Conservation (phyloP, 768 basidiomycete genomes). For the Pleurotus platypus region DNA sequence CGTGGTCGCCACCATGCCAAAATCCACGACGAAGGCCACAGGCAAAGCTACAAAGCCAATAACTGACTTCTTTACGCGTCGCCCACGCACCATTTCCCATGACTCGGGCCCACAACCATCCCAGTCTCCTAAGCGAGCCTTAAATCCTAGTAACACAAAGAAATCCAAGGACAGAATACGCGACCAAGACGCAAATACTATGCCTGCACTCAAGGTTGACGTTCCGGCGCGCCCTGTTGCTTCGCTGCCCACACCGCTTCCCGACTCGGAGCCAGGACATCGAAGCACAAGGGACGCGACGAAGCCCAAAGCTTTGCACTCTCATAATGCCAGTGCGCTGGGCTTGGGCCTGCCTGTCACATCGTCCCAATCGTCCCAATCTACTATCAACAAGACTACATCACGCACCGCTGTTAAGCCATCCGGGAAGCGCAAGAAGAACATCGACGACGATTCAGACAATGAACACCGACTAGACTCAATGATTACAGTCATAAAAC, state of each 20-base stretch:
- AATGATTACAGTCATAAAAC: constrained; percentile 26
- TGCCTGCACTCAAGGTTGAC: not conserved
- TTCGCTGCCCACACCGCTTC: not conserved
- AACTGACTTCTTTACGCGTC: constrained; percentile 8
- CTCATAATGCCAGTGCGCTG: not conserved
- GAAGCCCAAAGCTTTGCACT: not conserved
- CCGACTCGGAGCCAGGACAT: not conserved
- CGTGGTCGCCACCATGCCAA: constrained; percentile 3
- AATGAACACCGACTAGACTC: constrained; percentile 18
- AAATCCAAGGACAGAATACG: not conserved
- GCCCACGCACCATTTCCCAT: not conserved
- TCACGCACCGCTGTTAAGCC: not conserved
- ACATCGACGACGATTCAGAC: constrained; percentile 35
- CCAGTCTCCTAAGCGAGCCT: not conserved
- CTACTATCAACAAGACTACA: not conserved
- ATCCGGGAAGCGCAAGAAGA: constrained; percentile 25
- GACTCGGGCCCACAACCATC: not conserved
- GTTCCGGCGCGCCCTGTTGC: not conserved
- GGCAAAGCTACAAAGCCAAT: constrained; percentile 1
- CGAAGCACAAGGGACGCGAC: not conserved
- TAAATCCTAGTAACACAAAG: not conserved
- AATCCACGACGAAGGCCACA: not conserved
- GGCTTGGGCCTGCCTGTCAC: not conserved
- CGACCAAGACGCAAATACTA: not conserved
- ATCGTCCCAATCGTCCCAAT: not conserved